Evolutionary conservation across 768 basidiomycete genomes (phyloP).

Genomic region (Naganishia kalamii): DNA sequence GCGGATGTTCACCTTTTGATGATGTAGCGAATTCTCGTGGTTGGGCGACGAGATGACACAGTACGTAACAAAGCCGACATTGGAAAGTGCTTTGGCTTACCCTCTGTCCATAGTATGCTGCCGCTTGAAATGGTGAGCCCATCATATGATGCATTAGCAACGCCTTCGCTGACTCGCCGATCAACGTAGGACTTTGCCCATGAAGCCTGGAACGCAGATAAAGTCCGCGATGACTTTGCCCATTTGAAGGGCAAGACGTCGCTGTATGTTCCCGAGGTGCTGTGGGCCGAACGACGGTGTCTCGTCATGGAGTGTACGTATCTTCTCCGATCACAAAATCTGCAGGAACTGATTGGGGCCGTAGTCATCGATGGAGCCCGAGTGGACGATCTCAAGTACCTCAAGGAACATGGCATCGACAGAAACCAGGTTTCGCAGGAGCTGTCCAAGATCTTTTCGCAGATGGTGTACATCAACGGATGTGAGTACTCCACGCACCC

Average conservation of each 20-base stretch:
- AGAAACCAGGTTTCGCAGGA: slow-evolving; percentile 89
- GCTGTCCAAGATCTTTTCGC: slow-evolving; percentile 79
- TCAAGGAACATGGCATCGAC: slow-evolving; percentile 76
- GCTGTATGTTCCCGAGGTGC: slow-evolving; percentile 73
- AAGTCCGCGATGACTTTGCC: slow-evolving; percentile 64
- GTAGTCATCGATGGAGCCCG: slow-evolving; percentile 62
- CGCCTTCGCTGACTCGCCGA: slow-evolving; percentile 57
- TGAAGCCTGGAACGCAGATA: slow-evolving; percentile 78
- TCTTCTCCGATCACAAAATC: too few relatives aligned
- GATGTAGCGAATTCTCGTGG: slow-evolving; percentile 72
- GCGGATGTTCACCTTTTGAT: background rate
- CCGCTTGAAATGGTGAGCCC: slow-evolving; percentile 22
- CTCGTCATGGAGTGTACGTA: slow-evolving; percentile 79
- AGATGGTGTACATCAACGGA: slow-evolving; percentile 93
- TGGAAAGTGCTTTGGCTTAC: background rate
- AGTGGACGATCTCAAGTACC: slow-evolving; percentile 78
- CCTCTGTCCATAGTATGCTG: slow-evolving; percentile 7
- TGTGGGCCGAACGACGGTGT: slow-evolving; percentile 73
- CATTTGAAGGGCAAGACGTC: slow-evolving; percentile 59
- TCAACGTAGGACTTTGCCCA: slow-evolving; percentile 77
- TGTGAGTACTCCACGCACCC: slow-evolving; percentile 63
- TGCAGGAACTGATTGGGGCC: background rate
- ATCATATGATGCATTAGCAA: background rate
- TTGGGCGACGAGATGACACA: slow-evolving; percentile 84
- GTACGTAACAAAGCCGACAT: background rate